Evolutionary conservation across 805 yeast species (phyloP), one percentile per base, ranked within the genome.

Genomic region (Candida boleticola): DNA sequence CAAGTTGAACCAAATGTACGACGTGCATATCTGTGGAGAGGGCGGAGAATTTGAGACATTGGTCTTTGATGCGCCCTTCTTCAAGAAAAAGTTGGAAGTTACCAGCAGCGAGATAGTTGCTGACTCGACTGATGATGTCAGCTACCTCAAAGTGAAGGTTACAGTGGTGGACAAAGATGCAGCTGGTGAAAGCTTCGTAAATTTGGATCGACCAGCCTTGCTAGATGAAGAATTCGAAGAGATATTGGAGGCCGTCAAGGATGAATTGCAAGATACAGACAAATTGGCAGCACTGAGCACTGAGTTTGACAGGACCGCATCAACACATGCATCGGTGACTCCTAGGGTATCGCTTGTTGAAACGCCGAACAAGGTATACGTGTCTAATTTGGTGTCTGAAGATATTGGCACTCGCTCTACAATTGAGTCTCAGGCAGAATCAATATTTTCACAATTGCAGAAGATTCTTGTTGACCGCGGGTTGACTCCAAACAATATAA

Each of bases 1-100:
- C 10, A 67, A 68, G 30, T 65, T 90, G 46, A 84, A 89, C 58
- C 45, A 58, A 7, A 64, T 68, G 60, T 90, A 79, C 63, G 95
- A 90, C 2, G 86, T 90, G 11, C 97, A 92, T 60, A 81, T 93
- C 0, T 93, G 99, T 66, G 99, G 99, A 11, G 99, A 93, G 68
- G 99, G 99, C 26, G 99, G 99, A 1, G 99, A 93, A 61, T 93
- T 89, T 61, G 99, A 93, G 60, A 84, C 97, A 0, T 67, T 92
- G 51, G 98, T 92, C 2, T 68, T 93, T 22, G 97, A 93, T 61
- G 88, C 95, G 1, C 95, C 96, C 0, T 83, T 88, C 46, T 93
- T 92, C 65, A 66, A 64, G 25, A 80, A 78, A 29, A 65, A 59
- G 40, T 58, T 83, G 34, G 65, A 62, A 6, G 61, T 85, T 14